Conservation (phyloP, 1,284 basidiomycete species). For the Melampsora americana region DNA sequence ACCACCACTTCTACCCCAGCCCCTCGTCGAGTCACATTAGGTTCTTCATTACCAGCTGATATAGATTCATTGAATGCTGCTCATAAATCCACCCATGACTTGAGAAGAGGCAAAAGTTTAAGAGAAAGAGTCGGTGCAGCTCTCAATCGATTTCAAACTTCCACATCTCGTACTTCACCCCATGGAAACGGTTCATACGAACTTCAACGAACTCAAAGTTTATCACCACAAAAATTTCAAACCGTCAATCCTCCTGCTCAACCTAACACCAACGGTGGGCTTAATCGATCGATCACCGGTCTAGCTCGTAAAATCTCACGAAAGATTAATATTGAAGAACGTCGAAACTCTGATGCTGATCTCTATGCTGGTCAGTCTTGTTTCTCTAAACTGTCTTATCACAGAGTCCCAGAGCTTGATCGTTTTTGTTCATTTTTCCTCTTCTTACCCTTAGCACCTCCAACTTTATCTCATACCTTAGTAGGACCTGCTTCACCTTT, state of each 20-base stretch:
- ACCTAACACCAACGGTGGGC: not conserved
- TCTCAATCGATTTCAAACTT: slow-evolving; percentile 2
- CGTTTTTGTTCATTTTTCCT: not conserved
- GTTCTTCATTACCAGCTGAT: not conserved
- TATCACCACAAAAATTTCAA: not conserved
- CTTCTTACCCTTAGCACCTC: slow-evolving; percentile 16
- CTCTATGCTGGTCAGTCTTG: slow-evolving; percentile 35
- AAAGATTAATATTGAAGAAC: slow-evolving; percentile 22
- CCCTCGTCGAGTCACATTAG: not conserved
- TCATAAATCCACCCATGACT: not conserved
- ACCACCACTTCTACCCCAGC: not conserved
- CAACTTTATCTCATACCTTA: slow-evolving; percentile 30
- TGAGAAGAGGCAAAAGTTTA: slow-evolving; percentile 31
- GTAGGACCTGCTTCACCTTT: slow-evolving; percentile 38
- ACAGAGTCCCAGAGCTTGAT: not conserved
- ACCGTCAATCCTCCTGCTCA: not conserved
- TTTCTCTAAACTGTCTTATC: not conserved
- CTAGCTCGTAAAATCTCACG: slow-evolving; percentile 36
- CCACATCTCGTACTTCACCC: not conserved
- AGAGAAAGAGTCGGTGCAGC: slow-evolving; percentile 33
- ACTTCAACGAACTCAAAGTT: not conserved
- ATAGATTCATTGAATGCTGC: not conserved
- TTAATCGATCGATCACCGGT: slow-evolving; percentile 4
- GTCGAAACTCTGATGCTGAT: slow-evolving; percentile 11
- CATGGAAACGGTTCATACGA: not conserved